Conservation (phyloP, 192 early-diverging fungal genomes). For the Backusella tarrabulga region DNA sequence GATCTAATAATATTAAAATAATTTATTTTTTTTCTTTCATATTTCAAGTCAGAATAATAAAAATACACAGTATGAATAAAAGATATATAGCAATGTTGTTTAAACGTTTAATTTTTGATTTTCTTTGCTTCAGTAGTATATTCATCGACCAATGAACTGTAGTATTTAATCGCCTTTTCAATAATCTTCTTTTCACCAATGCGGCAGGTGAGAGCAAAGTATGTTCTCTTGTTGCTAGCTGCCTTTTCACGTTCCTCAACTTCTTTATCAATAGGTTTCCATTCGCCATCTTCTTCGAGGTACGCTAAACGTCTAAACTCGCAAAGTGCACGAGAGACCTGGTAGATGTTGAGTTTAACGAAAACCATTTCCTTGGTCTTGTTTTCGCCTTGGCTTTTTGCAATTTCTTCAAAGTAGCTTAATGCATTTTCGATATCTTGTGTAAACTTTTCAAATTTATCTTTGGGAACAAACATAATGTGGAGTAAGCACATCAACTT, state of each 20-base stretch:
- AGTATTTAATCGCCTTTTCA: conserved; percentile 26
- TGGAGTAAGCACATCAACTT: conserved; percentile 53
- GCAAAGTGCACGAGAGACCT: conserved; percentile 21
- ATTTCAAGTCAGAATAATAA: neutral
- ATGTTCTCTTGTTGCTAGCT: conserved; percentile 10
- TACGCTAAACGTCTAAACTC: conserved; percentile 19
- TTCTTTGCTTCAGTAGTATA: neutral
- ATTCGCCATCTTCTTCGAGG: conserved; percentile 7
- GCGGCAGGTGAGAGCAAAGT: conserved; percentile 33
- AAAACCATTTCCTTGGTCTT: conserved; percentile 8
- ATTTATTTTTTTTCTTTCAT: neutral
- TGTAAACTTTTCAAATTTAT: conserved; percentile 43
- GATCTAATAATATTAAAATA: neutral
- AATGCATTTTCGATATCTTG: conserved; percentile 44
- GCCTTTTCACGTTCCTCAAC: conserved; percentile 20
- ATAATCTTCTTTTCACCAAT: conserved; percentile 36
- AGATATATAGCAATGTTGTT: neutral
- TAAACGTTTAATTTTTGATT: neutral
- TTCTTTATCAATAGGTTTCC: conserved; percentile 4
- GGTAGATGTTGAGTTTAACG: conserved; percentile 29
- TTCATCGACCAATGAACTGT: conserved; percentile 13
- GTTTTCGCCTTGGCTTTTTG: conserved; percentile 9
- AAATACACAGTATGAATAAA: neutral
- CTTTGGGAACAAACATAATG: conserved; percentile 52
- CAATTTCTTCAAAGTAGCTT: conserved; percentile 44